Conservation (phyloP, 805 yeast species). For the Saccharomycopsis javanensis region DNA sequence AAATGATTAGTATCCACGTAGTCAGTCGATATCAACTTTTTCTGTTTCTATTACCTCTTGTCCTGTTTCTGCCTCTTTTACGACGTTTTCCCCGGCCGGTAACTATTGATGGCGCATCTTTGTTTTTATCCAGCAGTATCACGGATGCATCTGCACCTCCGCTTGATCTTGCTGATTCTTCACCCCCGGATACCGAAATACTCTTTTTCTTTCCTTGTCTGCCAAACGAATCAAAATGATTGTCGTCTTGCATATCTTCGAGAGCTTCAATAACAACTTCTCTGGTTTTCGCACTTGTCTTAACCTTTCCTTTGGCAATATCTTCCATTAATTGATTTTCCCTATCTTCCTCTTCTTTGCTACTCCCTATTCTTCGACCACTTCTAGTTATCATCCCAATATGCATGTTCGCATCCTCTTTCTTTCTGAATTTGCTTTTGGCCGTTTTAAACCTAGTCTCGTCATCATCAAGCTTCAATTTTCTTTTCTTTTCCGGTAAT, state of each 20-base stretch:
- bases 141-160: too few species aligned
- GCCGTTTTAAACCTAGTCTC: neutral
- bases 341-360: constrained; percentile 2
- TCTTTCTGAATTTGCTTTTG: neutral
- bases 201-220: neutral
- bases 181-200: neutral
- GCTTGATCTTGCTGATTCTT: neutral
- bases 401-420: neutral
- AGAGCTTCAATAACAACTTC: neutral
- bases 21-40: too few species aligned
- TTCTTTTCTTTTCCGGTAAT: neutral
- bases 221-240: neutral
- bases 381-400: neutral
- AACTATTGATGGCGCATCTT: too few species aligned
- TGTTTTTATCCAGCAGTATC: too few species aligned
- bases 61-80: neutral
- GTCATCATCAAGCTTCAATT: neutral
- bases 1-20: too few species aligned
- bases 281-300: neutral
- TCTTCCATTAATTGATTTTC: constrained; percentile 1
- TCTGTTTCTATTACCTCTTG: neutral
- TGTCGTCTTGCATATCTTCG: constrained; percentile 1
- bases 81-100: neutral
- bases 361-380: neutral
- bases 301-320: neutral